phyloP scores from a whole-genome alignment of 2,329 filamentous ascomycete species.

The Coniochaeta ligniaria region DNA sequence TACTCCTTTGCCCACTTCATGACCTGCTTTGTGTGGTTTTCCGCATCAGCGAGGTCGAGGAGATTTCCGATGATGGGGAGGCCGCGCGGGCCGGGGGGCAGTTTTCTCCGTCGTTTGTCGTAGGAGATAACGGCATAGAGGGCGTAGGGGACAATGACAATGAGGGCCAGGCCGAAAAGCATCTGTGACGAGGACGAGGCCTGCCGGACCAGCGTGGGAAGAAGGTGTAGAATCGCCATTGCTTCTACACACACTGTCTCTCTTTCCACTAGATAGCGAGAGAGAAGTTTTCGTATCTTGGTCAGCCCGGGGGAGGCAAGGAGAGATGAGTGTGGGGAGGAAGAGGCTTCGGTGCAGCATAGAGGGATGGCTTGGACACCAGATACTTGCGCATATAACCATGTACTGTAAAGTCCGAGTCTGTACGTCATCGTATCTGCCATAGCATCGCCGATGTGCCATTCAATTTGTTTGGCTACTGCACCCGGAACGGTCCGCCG shows the following conservation, averaged over 20 bases:
- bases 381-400: not conserved
- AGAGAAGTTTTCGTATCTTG: not conserved
- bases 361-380: not conserved
- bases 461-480: not conserved
- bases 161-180: not conserved
- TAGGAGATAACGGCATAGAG: not conserved
- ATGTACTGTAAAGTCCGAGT: not conserved
- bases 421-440: not conserved
- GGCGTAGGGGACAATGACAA: not conserved
- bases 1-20: conserved; percentile 14
- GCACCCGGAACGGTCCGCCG: not conserved
- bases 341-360: not conserved
- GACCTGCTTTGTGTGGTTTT: not conserved
- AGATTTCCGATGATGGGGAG: not conserved
- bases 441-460: not conserved
- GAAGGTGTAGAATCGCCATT: not conserved
- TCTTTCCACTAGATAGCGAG: not conserved
- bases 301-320: not conserved
- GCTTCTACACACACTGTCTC: conserved; percentile 12
- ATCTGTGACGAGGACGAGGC: not conserved
- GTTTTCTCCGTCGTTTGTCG: not conserved
- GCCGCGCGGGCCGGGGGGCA: not conserved
- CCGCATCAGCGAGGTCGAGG: not conserved
- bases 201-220: not conserved
- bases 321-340: not conserved